These are phyloP conservation scores for Aspergillus felis DNA, from an alignment of 2,329 filamentous ascomycete genomes.

Conservation along the genomic window DNA sequence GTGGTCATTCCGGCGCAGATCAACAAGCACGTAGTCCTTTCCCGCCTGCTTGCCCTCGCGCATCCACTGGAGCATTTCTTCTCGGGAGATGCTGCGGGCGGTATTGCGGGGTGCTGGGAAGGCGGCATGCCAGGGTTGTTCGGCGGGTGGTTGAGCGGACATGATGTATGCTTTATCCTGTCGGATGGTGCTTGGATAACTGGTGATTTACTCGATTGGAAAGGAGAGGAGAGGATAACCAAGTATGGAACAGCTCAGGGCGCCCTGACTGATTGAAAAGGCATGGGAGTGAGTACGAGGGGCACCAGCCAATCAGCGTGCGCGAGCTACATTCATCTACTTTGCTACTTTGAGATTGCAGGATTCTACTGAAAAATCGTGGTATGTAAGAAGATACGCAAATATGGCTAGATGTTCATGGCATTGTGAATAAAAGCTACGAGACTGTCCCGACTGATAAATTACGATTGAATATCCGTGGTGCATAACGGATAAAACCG, in stretches of 20 bases:
- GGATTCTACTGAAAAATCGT: background rate
- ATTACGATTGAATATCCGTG: slow-evolving; percentile 41
- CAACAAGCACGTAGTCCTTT: slow-evolving; percentile 42
- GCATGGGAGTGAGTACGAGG: background rate
- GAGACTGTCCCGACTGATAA: slow-evolving; percentile 42
- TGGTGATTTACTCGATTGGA: background rate
- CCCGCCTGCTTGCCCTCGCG: slow-evolving; percentile 24
- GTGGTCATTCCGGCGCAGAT: slow-evolving; percentile 45
- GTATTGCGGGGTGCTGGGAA: slow-evolving; percentile 36
- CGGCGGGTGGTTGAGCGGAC: background rate
- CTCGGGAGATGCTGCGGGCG: slow-evolving; percentile 25
- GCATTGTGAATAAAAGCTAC: background rate
- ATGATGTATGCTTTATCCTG: background rate
- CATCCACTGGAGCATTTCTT: slow-evolving; percentile 38
- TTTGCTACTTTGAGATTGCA: background rate
- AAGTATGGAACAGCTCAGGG: background rate
- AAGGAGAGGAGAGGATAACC: background rate
- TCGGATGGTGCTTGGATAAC: background rate
- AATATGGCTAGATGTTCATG: too few species aligned
- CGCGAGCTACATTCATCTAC: background rate
- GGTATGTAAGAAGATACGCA: background rate
- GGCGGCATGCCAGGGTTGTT: slow-evolving; percentile 38
- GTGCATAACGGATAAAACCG: slow-evolving; percentile 36
- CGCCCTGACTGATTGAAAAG: background rate
- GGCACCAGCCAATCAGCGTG: background rate